Base-by-base conservation (phyloP, 73 alveolate genomes). In the Blepharisma japonicum region DNA sequence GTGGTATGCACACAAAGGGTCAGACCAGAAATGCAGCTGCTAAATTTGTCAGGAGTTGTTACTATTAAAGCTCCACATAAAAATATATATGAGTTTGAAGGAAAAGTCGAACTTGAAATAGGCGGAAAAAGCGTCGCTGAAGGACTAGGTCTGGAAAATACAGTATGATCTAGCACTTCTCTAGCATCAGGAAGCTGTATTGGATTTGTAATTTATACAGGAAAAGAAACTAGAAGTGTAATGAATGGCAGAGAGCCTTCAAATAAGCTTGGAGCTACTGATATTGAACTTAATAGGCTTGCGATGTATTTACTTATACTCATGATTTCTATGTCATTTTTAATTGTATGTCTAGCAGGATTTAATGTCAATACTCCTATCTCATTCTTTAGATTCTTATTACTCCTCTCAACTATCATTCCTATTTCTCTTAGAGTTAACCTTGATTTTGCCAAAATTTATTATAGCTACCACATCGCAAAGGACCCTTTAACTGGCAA, bases 341-440 rank as follows among this genome's bases (percentile, higher is more conserved):
- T 81, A 39, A 81, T 94, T 18, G 88, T 86, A 47, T 50, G 83
- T 45, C 68, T 86, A 55, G 80, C 85, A 76, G 98, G 98, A 18
- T 86, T 91, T 78, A 89, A 86, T 53, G 93, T 89, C 27, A 86
- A 83, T 39, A 83, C 92, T 82, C 68, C 83, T 20, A 86, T 89
- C 68, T 45, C 48, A 56, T 11, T 82, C 42, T n/a, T 77, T 4
- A 23, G 84, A 21, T 83, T 71, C 54, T 7, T 91, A 18, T 79
- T 94, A 20, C 81, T 94, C 46, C 88, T 94, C 11, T 82, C 96
- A 11, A 70, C 90, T 32, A 94, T 94, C 71, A 91, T 94, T 27
- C 98, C 98, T 6, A 94, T 94, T 56, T 83, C 95, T 46, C 78
- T 94, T 27, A 86, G 97, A 84, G 97, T 94, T 27, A 94, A 94